Conservation (phyloP, 2,329 filamentous ascomycete species). For the Sodiomyces alkalinus region DNA sequence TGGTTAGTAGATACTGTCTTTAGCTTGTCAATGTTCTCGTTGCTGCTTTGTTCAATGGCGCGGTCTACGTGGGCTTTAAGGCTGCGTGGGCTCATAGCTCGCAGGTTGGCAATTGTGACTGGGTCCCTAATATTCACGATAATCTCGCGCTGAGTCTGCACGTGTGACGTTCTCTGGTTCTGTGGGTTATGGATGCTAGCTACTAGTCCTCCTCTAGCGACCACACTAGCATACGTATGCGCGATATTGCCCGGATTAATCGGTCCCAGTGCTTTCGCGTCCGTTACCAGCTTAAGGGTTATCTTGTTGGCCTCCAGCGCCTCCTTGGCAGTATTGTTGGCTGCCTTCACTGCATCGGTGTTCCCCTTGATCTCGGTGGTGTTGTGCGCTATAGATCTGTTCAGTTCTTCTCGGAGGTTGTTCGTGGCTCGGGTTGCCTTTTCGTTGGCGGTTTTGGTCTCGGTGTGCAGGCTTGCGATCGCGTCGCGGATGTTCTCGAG, state of each 20-base stretch:
- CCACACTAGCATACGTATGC: slow-evolving; percentile 1
- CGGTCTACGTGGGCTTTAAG: slow-evolving; percentile 8
- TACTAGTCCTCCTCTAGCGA: slow-evolving; percentile 2
- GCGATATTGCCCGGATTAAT: background rate
- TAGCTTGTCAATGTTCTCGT: slow-evolving; percentile 1
- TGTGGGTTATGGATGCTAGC: slow-evolving; percentile 1
- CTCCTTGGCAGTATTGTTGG: background rate
- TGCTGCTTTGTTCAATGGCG: slow-evolving; percentile 7
- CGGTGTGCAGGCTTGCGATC: slow-evolving; percentile 1
- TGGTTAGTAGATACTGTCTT: slow-evolving; percentile 1
- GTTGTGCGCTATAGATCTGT: slow-evolving; percentile 1
- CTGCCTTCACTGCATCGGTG: background rate
- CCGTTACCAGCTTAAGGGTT: slow-evolving; percentile 1
- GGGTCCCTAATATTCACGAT: slow-evolving; percentile 8
- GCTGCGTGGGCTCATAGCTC: slow-evolving; percentile 7
- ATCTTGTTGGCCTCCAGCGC: slow-evolving; percentile 1
- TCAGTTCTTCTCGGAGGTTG: slow-evolving; percentile 1
- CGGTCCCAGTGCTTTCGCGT: background rate
- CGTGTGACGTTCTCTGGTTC: slow-evolving; percentile 2
- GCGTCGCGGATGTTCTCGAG: slow-evolving; percentile 1
- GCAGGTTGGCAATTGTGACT: slow-evolving; percentile 7
- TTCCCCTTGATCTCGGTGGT: slow-evolving; percentile 1
- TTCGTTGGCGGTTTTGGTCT: slow-evolving; percentile 2
- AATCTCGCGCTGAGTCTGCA: slow-evolving; percentile 6
- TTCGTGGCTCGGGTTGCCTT: slow-evolving; percentile 1